A percentile compares a stretch with the other conserved stretches of the same genome.
Conservation (phyloP, 805 yeast genomes). For the Kodamaea nitidulidarum region DNA sequence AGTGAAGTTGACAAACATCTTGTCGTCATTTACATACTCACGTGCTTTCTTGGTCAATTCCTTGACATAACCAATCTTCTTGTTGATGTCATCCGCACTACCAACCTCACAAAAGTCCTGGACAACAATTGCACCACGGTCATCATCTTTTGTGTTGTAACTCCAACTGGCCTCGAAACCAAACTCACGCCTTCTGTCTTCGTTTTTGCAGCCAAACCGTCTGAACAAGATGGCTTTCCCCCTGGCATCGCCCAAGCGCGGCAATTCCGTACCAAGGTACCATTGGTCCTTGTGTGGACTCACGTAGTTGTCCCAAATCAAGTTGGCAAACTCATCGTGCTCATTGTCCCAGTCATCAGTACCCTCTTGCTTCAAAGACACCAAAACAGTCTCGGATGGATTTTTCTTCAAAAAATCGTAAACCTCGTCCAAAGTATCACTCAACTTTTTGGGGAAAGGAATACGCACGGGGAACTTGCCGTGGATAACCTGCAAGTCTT, state of each 20-base stretch:
- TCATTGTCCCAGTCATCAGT: conserved; percentile 59
- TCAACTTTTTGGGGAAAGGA: conserved; percentile 51
- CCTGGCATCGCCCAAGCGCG: conserved; percentile 56
- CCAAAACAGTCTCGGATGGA: conserved; percentile 56
- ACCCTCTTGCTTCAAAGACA: conserved; percentile 75
- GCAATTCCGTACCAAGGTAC: conserved; percentile 55
- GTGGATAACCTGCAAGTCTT: conserved; percentile 63
- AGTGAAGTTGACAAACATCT: conserved; percentile 67
- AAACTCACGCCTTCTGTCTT: conserved; percentile 37
- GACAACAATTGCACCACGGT: conserved; percentile 56
- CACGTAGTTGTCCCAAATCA: conserved; percentile 56
- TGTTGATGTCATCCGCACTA: conserved; percentile 46
- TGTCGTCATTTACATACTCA: conserved; percentile 48
- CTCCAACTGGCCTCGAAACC: conserved; percentile 73
- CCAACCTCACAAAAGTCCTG: conserved; percentile 73
- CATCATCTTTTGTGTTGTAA: conserved; percentile 63
- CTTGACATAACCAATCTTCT: conserved; percentile 55
- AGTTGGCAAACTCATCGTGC: conserved; percentile 59
- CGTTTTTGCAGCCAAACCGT: conserved; percentile 61
- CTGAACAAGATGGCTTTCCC: conserved; percentile 67
- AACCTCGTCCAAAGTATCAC: conserved; percentile 51
- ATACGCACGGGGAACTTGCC: conserved; percentile 72
- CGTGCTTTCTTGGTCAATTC: conserved; percentile 51
- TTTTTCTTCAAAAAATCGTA: conserved; percentile 52
- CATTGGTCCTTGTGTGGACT: conserved; percentile 49